phyloP scores from a whole-genome alignment of 495 filamentous ascomycete species.

The Ramalina intermedia region DNA sequence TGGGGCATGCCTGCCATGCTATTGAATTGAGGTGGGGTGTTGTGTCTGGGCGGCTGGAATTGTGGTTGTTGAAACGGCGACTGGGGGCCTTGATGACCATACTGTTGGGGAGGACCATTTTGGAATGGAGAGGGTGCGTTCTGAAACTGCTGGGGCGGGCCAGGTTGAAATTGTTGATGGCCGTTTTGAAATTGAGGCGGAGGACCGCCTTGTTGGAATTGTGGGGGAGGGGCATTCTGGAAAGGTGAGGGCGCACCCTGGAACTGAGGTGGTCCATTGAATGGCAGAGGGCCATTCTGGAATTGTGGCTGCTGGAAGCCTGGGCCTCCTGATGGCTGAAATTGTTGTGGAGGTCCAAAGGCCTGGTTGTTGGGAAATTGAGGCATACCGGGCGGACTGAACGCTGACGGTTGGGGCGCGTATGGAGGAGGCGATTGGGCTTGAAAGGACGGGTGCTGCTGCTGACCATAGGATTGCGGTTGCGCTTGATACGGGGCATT shows the following conservation, averaged over 20 bases:
- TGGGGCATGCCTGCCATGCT: conserved; percentile 27
- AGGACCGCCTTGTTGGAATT: conserved; percentile 25
- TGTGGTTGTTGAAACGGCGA: conserved; percentile 24
- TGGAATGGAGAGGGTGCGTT: conserved; percentile 21
- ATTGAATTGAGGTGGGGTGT: conserved; percentile 26
- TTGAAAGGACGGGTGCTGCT: conserved; percentile 19
- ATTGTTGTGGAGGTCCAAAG: conserved; percentile 16
- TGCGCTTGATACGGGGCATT: conserved; percentile 12
- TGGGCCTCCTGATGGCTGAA: conserved; percentile 21
- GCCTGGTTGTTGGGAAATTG: conserved; percentile 15
- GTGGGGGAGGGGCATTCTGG: conserved; percentile 28
- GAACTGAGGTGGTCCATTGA: conserved; percentile 22
- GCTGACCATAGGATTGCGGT: conserved; percentile 18
- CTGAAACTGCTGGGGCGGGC: conserved; percentile 30
- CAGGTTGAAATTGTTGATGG: conserved; percentile 18
- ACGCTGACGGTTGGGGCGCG: conserved; percentile 8
- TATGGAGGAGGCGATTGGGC: conserved; percentile 12
- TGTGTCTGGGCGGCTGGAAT: conserved; percentile 25
- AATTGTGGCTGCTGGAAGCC: conserved; percentile 20
- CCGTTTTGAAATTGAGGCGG: conserved; percentile 28
- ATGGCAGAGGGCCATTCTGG: conserved; percentile 20
- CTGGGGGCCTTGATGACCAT: conserved; percentile 13
- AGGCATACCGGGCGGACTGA: conserved; percentile 12
- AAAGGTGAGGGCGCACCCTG: conserved; percentile 20
- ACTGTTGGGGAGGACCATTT: conserved; percentile 19